phyloP scores from a whole-genome alignment of 2,329 filamentous ascomycete species.

The Pseudogymnoascus sp. region DNA sequence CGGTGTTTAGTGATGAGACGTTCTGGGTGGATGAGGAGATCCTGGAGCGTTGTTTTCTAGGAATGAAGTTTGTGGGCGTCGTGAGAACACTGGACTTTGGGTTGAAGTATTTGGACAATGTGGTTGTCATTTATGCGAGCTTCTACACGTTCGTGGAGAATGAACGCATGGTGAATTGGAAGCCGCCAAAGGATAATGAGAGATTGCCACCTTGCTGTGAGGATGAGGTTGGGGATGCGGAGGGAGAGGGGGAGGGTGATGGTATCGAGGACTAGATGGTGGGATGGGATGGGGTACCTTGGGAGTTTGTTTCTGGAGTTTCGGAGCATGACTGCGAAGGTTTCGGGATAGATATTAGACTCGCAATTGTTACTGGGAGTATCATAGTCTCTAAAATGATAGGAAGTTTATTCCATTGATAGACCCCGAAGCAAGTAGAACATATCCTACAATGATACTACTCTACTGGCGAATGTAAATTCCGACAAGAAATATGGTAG shows the following conservation, averaged over 20 bases:
- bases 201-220: slow-evolving; percentile 21
- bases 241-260: background rate
- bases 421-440: background rate
- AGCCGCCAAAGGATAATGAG: slow-evolving; percentile 37
- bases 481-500: background rate
- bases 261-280: background rate
- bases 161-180: slow-evolving; percentile 61
- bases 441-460: too few relatives aligned
- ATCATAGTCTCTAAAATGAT: background rate
- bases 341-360: background rate
- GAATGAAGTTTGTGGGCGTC: slow-evolving; percentile 54
- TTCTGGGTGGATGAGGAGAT: slow-evolving; percentile 64
- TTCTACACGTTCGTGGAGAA: slow-evolving; percentile 63
- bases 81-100: slow-evolving; percentile 53
- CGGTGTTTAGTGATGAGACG: slow-evolving; percentile 35
- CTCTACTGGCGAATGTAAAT: background rate
- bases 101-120: slow-evolving; percentile 56
- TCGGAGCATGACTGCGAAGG: background rate
- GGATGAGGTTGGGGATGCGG: slow-evolving; percentile 14
- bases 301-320: background rate
- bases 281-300: background rate
- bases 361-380: background rate
- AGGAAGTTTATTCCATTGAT: background rate
- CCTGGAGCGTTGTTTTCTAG: slow-evolving; percentile 50
- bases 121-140: slow-evolving; percentile 48